Evolutionary conservation across 495 filamentous ascomycete species (phyloP).

Genomic region (Lasiosphaeris hirsuta): DNA sequence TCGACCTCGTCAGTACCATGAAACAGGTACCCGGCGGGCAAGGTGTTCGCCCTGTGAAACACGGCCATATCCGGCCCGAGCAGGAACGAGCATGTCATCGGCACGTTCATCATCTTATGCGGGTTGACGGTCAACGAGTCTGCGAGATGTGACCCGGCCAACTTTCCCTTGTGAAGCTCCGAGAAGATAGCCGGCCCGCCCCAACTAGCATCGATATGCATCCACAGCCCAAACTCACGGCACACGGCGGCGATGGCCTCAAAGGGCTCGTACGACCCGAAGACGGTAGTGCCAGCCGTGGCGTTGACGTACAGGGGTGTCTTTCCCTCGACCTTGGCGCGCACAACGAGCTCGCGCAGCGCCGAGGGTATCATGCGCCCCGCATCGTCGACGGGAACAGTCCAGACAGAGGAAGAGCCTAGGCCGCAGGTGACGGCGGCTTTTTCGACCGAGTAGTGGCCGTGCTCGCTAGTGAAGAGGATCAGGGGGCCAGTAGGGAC

Average conservation of each 20-base stretch:
- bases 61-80: constrained; percentile 68
- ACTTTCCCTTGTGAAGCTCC: constrained; percentile 54
- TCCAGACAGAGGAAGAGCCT: constrained; percentile 66
- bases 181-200: constrained; percentile 84
- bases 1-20: constrained; percentile 47
- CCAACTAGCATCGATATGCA: constrained; percentile 91
- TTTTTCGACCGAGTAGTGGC: constrained; percentile 94
- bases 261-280: constrained; percentile 87
- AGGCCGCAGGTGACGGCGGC: constrained; percentile 83
- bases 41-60: constrained; percentile 78
- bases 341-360: constrained; percentile 57
- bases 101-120: constrained; percentile 95
- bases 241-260: constrained; percentile 68
- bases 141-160: constrained; percentile 68
- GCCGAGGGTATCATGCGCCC: constrained; percentile 69
- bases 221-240: constrained; percentile 69
- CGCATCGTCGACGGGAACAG: constrained; percentile 66
- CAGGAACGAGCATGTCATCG: constrained; percentile 87
- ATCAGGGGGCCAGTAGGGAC: constrained; percentile 58
- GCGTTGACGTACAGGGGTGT: constrained; percentile 95
- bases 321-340: constrained; percentile 57
- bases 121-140: constrained; percentile 84
- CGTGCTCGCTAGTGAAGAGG: constrained; percentile 84
- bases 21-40: constrained; percentile 87
- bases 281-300: constrained; percentile 89